phyloP scores from a whole-genome alignment of 257 asterid genomes.

The Cordia subcordata region DNA sequence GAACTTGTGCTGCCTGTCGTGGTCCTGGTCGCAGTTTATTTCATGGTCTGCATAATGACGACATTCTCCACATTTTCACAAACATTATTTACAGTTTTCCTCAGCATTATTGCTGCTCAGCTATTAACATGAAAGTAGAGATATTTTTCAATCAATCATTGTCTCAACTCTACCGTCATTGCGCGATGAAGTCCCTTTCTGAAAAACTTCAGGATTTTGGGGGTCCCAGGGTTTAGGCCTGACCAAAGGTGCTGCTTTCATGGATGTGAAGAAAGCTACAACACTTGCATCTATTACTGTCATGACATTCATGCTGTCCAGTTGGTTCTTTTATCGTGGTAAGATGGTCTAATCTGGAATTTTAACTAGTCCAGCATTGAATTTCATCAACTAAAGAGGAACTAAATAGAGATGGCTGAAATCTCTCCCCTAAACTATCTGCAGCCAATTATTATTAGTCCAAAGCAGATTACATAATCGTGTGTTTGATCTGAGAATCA shows the following conservation, averaged over 20 bases:
- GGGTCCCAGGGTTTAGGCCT: slow-evolving; percentile 74
- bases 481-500: neutral
- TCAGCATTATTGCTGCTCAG: slow-evolving; percentile 89
- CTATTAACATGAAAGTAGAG: slow-evolving; percentile 13
- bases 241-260: slow-evolving; percentile 78
- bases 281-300: slow-evolving; percentile 86
- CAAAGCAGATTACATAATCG: too few relatives aligned
- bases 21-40: slow-evolving; percentile 68
- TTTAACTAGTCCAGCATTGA: too few relatives aligned
- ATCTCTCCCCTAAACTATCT: too few relatives aligned
- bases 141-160: neutral
- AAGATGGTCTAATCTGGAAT: neutral
- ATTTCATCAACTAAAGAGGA: too few relatives aligned
- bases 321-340: slow-evolving; percentile 86
- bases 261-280: slow-evolving; percentile 88
- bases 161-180: slow-evolving; percentile 6
- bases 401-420: too few relatives aligned
- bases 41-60: slow-evolving; percentile 78
- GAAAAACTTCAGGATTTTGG: neutral
- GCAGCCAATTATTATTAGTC: neutral
- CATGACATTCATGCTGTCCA: slow-evolving; percentile 91
- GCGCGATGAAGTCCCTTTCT: neutral
- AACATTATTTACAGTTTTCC: slow-evolving; percentile 71
- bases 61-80: slow-evolving; percentile 63
- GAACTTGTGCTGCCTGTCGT: slow-evolving; percentile 80